Conservation (phyloP, 2,329 filamentous ascomycete genomes). For the Meredithiella fracta region DNA sequence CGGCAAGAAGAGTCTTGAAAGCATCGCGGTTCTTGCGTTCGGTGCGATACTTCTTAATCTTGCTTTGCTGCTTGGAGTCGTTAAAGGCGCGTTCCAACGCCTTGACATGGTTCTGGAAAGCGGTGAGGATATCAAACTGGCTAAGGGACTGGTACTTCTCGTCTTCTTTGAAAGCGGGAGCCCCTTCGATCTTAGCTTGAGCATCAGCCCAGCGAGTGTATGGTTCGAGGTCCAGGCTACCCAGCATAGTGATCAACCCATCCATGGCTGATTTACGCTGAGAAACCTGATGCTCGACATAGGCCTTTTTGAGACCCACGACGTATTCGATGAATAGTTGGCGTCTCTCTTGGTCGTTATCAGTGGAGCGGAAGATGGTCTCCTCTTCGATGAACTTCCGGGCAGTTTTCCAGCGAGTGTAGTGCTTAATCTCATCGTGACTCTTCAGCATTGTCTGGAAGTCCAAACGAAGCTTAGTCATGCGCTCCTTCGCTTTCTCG, state of each 20-base stretch:
- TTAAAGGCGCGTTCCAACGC: conserved; percentile 81
- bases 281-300: conserved; percentile 58
- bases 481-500: conserved; percentile 80
- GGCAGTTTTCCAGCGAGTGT: conserved; percentile 93
- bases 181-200: conserved; percentile 48
- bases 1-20: conserved; percentile 57
- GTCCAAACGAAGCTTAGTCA: conserved; percentile 80
- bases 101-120: conserved; percentile 93
- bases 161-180: conserved; percentile 41
- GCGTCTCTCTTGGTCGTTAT: conserved; percentile 71
- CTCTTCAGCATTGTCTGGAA: conserved; percentile 93
- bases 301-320: conserved; percentile 60
- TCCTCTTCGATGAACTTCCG: conserved; percentile 87
- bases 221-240: conserved; percentile 68
- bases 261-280: conserved; percentile 69
- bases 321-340: conserved; percentile 92
- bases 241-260: conserved; percentile 61
- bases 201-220: conserved; percentile 93
- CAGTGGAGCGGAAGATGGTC: conserved; percentile 84
- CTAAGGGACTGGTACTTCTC: conserved; percentile 73
- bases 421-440: conserved; percentile 92
- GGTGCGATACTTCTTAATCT: conserved; percentile 59
- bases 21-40: conserved; percentile 77
- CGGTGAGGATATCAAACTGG: conserved; percentile 78
- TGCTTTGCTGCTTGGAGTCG: conserved; percentile 74